phyloP scores from a whole-genome alignment of 768 basidiomycete species.

The Fomitopsis serialis region DNA sequence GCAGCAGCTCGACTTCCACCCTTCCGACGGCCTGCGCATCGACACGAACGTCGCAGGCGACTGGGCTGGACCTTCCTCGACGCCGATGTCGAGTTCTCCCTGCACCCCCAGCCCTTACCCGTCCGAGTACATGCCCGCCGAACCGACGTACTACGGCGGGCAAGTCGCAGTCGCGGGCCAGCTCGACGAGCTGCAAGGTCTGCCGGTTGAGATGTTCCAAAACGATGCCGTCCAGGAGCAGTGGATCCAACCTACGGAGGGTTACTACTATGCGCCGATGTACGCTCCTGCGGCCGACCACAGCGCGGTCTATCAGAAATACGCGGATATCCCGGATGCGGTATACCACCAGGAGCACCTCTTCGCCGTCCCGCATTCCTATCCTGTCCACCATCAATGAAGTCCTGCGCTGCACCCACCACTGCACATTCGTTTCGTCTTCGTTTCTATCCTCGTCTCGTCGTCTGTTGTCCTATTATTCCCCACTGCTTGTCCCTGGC shows the following conservation, averaged over 20 bases:
- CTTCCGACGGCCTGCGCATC: background rate
- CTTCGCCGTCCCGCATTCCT: background rate
- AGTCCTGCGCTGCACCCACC: background rate
- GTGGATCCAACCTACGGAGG: too few species aligned
- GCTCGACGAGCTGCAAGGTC: background rate
- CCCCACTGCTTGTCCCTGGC: background rate
- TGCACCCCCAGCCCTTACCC: slow-evolving; percentile 14
- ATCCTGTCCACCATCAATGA: background rate
- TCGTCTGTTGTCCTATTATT: background rate
- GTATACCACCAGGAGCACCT: background rate
- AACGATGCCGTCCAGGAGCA: too few species aligned
- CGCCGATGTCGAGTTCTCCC: slow-evolving; percentile 22
- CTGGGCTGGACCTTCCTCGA: slow-evolving; percentile 8
- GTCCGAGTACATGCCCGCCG: background rate
- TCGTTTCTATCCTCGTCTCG: background rate
- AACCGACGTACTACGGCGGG: background rate
- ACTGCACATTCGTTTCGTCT: too few species aligned
- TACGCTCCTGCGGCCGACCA: too few species aligned
- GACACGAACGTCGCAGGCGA: background rate
- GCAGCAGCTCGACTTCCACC: slow-evolving; percentile 2
- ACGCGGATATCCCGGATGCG: background rate
- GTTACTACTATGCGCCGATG: too few species aligned
- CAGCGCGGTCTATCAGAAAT: too few species aligned
- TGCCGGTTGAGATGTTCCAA: background rate
- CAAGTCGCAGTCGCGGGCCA: background rate